Evolutionary conservation across 768 basidiomycete species (phyloP).

Genomic region (Daedaleopsis nitida): DNA sequence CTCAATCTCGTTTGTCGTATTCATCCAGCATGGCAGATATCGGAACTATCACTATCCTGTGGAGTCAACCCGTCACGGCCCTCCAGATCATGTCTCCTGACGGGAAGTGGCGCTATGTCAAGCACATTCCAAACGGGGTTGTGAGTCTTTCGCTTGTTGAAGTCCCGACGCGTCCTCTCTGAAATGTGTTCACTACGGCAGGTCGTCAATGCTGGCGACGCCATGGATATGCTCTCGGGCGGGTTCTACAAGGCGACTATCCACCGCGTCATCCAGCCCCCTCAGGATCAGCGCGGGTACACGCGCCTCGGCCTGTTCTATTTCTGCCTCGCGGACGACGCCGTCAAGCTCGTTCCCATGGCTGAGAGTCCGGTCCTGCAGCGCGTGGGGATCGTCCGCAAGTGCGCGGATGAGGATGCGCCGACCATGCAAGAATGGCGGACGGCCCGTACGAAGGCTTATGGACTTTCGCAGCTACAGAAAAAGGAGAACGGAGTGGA

Average conservation of each 20-base stretch:
- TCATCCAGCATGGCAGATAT: constrained; percentile 1
- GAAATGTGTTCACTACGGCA: constrained; percentile 20
- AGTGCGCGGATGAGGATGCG: constrained; percentile 30
- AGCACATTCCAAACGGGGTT: constrained; percentile 36
- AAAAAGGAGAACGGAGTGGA: constrained; percentile 46
- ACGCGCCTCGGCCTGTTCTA: constrained; percentile 40
- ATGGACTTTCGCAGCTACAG: constrained; percentile 50
- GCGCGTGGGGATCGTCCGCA: constrained; percentile 31
- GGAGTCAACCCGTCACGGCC: constrained; percentile 39
- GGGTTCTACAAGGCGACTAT: constrained; percentile 41
- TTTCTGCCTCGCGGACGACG: constrained; percentile 36
- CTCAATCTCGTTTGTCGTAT: no score
- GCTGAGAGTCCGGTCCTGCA: constrained; percentile 34
- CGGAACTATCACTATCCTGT: constrained; percentile 34
- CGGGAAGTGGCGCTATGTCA: constrained; percentile 37
- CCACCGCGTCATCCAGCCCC: constrained; percentile 42
- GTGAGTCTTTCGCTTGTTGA: constrained; percentile 19
- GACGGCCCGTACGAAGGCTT: constrained; percentile 44
- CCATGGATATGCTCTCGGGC: constrained; percentile 38
- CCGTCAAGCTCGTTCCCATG: constrained; percentile 31
- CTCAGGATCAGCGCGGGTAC: constrained; percentile 36
- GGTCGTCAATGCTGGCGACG: constrained; percentile 43
- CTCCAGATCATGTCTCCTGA: constrained; percentile 36
- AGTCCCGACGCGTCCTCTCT: not conserved
- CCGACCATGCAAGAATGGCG: constrained; percentile 35